Percentiles rank a stretch among this genome's conserved stretches.
Evolutionary conservation across 1,139 yeast genomes (phyloP).

Genomic region (Meyerozyma smithsonii): DNA sequence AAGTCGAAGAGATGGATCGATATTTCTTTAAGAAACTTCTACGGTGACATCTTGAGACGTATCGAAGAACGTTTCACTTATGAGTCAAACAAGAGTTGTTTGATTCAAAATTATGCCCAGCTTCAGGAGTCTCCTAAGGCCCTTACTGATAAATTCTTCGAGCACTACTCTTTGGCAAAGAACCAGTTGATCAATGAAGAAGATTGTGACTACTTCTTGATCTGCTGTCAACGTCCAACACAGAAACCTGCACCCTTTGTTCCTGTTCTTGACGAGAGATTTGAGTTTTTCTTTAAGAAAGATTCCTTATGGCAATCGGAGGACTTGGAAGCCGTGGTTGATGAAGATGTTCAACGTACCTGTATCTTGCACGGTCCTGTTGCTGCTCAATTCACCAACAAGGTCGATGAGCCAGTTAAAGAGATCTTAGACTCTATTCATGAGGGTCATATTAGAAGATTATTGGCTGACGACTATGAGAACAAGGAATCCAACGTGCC

Average conservation of each 20-base stretch:
- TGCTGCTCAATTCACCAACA: slow-evolving; percentile 87
- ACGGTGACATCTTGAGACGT: slow-evolving; percentile 85
- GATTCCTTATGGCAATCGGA: slow-evolving; percentile 99
- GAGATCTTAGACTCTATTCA: slow-evolving; percentile 85
- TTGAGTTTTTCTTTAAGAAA: slow-evolving; percentile 95
- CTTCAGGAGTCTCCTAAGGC: slow-evolving; percentile 59
- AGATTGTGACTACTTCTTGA: slow-evolving; percentile 90
- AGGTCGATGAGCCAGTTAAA: slow-evolving; percentile 88
- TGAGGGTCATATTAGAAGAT: slow-evolving; percentile 75
- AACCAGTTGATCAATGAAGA: slow-evolving; percentile 88
- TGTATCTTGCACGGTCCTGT: slow-evolving; percentile 99
- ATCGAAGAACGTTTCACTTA: slow-evolving; percentile 92
- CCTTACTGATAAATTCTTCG: slow-evolving; percentile 56
- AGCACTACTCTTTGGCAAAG: slow-evolving; percentile 67
- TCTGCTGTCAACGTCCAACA: slow-evolving; percentile 72
- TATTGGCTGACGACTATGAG: slow-evolving; percentile 64
- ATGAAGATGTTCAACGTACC: slow-evolving; percentile 94
- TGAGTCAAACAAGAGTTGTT: slow-evolving; percentile 48
- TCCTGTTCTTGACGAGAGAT: slow-evolving; percentile 90
- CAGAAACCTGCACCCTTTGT: slow-evolving; percentile 98
- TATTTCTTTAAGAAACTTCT: slow-evolving; percentile 74
- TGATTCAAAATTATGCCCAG: slow-evolving; percentile 68
- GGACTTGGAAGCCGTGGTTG: slow-evolving; percentile 93
- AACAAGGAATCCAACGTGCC: slow-evolving; percentile 75
- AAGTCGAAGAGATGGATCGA: slow-evolving; percentile 88